Base-by-base conservation (phyloP, 2,329 filamentous ascomycete species). In the Colletotrichum zoysiae region DNA sequence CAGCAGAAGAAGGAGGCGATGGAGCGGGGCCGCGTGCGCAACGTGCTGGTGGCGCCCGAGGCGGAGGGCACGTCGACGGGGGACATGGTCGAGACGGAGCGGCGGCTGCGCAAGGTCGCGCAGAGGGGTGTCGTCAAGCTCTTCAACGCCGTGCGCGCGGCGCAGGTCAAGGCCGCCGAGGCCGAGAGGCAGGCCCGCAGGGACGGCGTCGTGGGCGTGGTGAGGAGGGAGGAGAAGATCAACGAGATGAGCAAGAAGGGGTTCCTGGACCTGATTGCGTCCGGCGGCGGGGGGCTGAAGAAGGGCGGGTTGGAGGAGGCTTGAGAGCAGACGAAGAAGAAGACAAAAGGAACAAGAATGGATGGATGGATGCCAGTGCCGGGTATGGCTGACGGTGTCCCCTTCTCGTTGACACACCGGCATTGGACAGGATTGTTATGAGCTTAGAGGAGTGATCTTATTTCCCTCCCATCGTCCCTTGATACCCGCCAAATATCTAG, bases 171-270 rank as follows among this genome's bases (percentile, higher is more conserved):
- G 81, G 95, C 92, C 2, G 89, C 92, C 71, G 91, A 95, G 81
- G 92, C 94, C 6, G 91, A 93, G 79, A 89, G 86, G 80, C 89
- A 89, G 75, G 88, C 90, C 60, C 89, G 89, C 81, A 90, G 90
- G 76, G 89, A 91, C 73, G 93, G 94, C 4, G 85, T 97, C 0
- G 88, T 97, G 42, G 95, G 95, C 1, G 90, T 94, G 78, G 89
- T 88, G 73, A 90, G 93, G 81, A 90, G 94, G 75, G 92, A 97
- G 82, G 94, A 97, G 83, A 95, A 92, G 84, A 87, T 97, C 64
- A 96, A 94, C 75, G 95, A 98, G 86, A 96, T 99, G 91, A 97
- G 93, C 81, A 97, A 97, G 85, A 93, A 98, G 84, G 95, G 95
- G 0, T 99, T 98, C 84, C 82, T 99, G 81, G 95, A 98, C 73